Evolutionary conservation across 2,329 filamentous ascomycete genomes (phyloP).

Genomic region (Trichoderma koningiopsis): DNA sequence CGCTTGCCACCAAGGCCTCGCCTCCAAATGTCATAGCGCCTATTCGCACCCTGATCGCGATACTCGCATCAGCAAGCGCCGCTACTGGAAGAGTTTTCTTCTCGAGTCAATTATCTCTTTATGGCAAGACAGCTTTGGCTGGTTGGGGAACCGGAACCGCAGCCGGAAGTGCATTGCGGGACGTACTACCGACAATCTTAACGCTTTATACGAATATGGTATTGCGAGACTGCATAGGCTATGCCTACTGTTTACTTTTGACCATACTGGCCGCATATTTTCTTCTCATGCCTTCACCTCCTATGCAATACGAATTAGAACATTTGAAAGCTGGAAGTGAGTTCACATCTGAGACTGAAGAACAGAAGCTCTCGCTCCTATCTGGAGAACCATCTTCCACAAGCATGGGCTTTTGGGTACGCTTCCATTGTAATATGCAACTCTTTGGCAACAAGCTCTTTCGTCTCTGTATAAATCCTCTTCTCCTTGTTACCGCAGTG

Average conservation of each 20-base stretch:
- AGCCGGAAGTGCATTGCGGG: constrained; percentile 31
- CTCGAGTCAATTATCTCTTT: constrained; percentile 36
- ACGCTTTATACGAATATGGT: background rate
- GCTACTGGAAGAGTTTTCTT: constrained; percentile 40
- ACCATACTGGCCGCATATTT: background rate
- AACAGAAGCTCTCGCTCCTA: background rate
- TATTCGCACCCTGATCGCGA: constrained; percentile 35
- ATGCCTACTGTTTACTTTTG: background rate
- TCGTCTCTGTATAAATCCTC: constrained; percentile 4
- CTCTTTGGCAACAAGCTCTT: constrained; percentile 4
- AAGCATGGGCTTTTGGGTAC: background rate
- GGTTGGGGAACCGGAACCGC: constrained; percentile 43
- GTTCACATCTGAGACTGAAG: background rate
- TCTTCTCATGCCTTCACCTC: background rate
- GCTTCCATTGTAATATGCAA: background rate
- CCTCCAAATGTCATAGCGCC: constrained; percentile 40
- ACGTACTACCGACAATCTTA: background rate
- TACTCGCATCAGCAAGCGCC: constrained; percentile 36
- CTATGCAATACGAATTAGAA: background rate
- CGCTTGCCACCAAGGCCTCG: background rate
- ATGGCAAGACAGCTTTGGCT: constrained; percentile 37
- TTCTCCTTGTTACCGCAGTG: constrained; percentile 7
- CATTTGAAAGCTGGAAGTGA: background rate
- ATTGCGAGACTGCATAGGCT: background rate
- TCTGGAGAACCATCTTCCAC: background rate